Evolutionary conservation across 2,329 filamentous ascomycete species (phyloP).

Genomic region (Sporothrix brunneoviolacea): DNA sequence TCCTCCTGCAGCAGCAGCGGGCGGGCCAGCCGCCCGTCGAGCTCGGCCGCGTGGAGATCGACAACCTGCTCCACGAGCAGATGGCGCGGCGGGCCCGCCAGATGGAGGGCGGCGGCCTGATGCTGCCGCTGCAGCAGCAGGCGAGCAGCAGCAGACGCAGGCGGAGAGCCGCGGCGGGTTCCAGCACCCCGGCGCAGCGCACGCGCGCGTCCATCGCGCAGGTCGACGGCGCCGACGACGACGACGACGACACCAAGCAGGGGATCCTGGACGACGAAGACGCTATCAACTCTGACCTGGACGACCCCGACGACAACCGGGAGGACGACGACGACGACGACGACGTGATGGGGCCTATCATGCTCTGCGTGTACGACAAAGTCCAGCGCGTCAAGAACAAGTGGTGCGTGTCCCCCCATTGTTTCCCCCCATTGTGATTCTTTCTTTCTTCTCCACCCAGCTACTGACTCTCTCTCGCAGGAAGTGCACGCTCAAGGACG

Average conservation of each 20-base stretch:
- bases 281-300: constrained; percentile 96
- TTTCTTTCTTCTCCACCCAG: constrained; percentile 12
- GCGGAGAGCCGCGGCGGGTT: constrained; percentile 7
- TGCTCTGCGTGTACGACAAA: constrained; percentile 99
- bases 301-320: constrained; percentile 82
- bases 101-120: constrained; percentile 69
- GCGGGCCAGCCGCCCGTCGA: constrained; percentile 47
- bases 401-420: constrained; percentile 54
- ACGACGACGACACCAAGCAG: constrained; percentile 55
- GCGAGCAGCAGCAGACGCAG: constrained; percentile 13
- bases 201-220: constrained; percentile 26
- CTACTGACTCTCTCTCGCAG: constrained; percentile 31
- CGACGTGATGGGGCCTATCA: constrained; percentile 77
- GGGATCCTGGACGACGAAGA: constrained; percentile 71
- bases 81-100: constrained; percentile 58
- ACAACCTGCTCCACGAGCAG: constrained; percentile 61
- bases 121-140: constrained; percentile 62
- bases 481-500: constrained; percentile 98
- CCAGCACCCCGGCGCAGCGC: background rate
- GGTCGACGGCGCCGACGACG: constrained; percentile 54
- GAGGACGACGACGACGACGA: constrained; percentile 84
- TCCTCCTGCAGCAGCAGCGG: constrained; percentile 52
- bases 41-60: constrained; percentile 57
- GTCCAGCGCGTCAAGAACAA: constrained; percentile 99
- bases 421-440: background rate